phyloP scores from a whole-genome alignment of 768 basidiomycete species.

The Paxillus ammoniavirescens region DNA sequence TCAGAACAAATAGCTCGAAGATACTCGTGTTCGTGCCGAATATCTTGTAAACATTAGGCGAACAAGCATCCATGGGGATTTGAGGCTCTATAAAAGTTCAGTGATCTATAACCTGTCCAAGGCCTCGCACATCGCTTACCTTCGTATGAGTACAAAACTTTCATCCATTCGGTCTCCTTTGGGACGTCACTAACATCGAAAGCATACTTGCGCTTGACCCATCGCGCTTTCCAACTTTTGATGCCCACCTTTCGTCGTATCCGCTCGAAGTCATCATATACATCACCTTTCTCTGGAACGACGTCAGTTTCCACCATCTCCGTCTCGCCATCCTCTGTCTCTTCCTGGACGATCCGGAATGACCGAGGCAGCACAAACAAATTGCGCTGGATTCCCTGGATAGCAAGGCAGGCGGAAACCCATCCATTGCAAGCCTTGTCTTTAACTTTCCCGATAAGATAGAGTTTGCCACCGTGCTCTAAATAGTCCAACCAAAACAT shows the following conservation, averaged over 20 bases:
- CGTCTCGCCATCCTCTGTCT: constrained; percentile 26
- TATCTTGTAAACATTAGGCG: constrained; percentile 82
- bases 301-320: constrained; percentile 68
- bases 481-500: constrained; percentile 98
- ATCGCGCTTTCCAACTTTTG: constrained; percentile 76
- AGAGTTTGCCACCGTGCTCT: constrained; percentile 79
- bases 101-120: background rate
- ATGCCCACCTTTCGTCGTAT: constrained; percentile 72
- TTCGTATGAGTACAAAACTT: constrained; percentile 88
- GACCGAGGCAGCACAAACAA: constrained; percentile 84
- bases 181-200: constrained; percentile 81
- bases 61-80: constrained; percentile 69
- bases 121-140: constrained; percentile 44
- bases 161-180: constrained; percentile 84
- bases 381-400: constrained; percentile 86
- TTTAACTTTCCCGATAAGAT: constrained; percentile 89
- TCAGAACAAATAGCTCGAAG: constrained; percentile 90
- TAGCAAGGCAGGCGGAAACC: constrained; percentile 84
- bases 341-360: constrained; percentile 45
- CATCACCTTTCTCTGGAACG: constrained; percentile 65
- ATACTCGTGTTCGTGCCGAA: constrained; percentile 92
- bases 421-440: constrained; percentile 66
- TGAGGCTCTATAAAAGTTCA: constrained; percentile 30
- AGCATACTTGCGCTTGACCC: constrained; percentile 87
- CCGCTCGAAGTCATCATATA: constrained; percentile 81